phyloP scores from a whole-genome alignment of 495 filamentous ascomycete genomes.

The Pseudomonodictys pantanalensis region DNA sequence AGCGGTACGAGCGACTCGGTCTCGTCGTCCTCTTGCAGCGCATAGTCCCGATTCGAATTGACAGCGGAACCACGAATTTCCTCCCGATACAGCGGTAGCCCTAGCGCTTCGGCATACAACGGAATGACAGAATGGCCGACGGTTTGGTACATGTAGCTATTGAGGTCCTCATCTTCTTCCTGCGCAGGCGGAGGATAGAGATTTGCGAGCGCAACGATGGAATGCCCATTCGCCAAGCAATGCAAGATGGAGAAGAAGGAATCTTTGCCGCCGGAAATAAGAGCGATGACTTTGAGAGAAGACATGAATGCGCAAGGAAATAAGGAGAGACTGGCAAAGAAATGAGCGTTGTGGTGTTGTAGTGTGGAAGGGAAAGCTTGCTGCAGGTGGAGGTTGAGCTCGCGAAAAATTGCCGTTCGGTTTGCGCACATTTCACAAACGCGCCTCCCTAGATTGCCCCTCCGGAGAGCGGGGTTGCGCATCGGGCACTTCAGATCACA shows the following conservation, averaged over 20 bases:
- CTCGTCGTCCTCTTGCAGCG: slow-evolving; percentile 58
- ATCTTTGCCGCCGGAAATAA: slow-evolving; percentile 96
- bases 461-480: too few relatives aligned
- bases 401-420: too few relatives aligned
- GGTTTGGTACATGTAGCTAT: slow-evolving; percentile 99
- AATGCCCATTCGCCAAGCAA: slow-evolving; percentile 80
- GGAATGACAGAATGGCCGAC: slow-evolving; percentile 86
- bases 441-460: too few relatives aligned
- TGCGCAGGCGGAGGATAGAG: slow-evolving; percentile 58
- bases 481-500: neutral
- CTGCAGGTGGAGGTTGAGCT: too few relatives aligned
- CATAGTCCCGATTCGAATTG: slow-evolving; percentile 62
- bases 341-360: neutral
- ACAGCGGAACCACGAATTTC: slow-evolving; percentile 67
- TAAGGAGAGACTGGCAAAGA: neutral
- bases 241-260: slow-evolving; percentile 92
- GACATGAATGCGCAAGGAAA: neutral
- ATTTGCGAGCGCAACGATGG: slow-evolving; percentile 84
- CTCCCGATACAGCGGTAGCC: slow-evolving; percentile 74
- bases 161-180: slow-evolving; percentile 63
- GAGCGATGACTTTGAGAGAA: slow-evolving; percentile 63
- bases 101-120: slow-evolving; percentile 73
- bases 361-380: too few relatives aligned
- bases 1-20: slow-evolving; percentile 82
- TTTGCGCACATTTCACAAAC: too few relatives aligned